Evolutionary conservation across 2,329 filamentous ascomycete species (phyloP), one percentile per base, ranked within the genome.

Genomic region (Epichloe elymi): DNA sequence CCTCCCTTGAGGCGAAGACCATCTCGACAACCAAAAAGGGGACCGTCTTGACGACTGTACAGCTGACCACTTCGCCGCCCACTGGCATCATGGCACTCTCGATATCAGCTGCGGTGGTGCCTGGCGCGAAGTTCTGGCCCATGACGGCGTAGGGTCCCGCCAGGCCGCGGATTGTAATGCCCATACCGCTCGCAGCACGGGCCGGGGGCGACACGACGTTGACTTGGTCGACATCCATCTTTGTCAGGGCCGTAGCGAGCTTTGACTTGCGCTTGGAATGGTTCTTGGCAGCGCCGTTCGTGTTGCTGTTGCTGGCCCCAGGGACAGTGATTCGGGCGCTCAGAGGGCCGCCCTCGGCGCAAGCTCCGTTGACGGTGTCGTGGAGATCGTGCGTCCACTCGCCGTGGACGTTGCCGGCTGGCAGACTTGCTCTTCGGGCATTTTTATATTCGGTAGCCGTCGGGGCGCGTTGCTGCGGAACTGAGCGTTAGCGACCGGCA

Each of bases 41-140:
- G 30, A 71, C 70, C 4, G 81, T 74, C 62, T 83, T 81, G 51
- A 88, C 67, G 39, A 93, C 69, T 37, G 74, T 76, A 68, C 86
- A 91, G 60, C 76, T 79, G 23, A 76, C 62, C 60, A 88, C 75
- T 54, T 82, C 73, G 33, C 84, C 85, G 39, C 84, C 85, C n/a
- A 86, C 70, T 0, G 81, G 80, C n/a, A 75, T 78, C 80, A 93
- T 82, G 51, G 87, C 87, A 59, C 83, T 86, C 70, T 89, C 85
- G 53, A 93, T 88, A 61, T 93, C 87, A 33, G 84, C 85, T 2
- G 83, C 84, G 6, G 87, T 89, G 0, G 87, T 93, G 38, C 87
- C 87, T 2, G 80, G 80, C 12, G 86, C 87, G 63, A 93, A 88
- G 71, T 93, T 93, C 66, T 86, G 83, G 3, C 84, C 86, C 63